Evolutionary conservation across 495 filamentous ascomycete genomes (phyloP), one percentile per base, ranked within the genome.

Genomic region (Penicillium parvum): DNA sequence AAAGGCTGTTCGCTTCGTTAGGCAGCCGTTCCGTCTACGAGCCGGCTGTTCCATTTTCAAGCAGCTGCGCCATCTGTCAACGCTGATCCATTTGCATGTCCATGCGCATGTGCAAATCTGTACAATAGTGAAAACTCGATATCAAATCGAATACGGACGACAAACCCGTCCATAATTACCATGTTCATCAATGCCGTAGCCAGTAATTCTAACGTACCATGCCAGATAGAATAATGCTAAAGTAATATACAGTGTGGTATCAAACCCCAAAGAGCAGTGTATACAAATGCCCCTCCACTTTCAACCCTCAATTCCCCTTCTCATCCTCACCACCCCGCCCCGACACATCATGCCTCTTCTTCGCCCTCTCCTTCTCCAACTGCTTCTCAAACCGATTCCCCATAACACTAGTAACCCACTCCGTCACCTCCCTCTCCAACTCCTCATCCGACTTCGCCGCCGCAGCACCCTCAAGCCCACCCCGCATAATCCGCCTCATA

Each of bases 361-460:
- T 62, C 43, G 49, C 38, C 46, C 53, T 58, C 51, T 59, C 58
- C 61, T 59, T 58, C 48, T 67, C 60, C 43, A 63, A 36, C 52
- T 63, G 54, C 50, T 62, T 57, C 52, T 55, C 55, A 47, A 67
- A 58, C 53, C 78, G 81, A 55, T 78, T 68, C 40, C 74, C 75
- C 51, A 88, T 48, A 16, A 84, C 65, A 47, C 62, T 77, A 3
- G 73, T 77, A 34, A 91, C 57, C 84, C 82, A 90, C 61, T 81
- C 82, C 50, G 83, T 81, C 7, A 90, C 73, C 49, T 85, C 77
- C 51, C 67, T 54, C 71, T 92, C 83, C 4, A 76, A 74, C 50
- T 83, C 81, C 27, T 71, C 57, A 48, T 65, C 66, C 19, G 69
- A 71, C 43, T 73, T 68, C 11, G 53, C 58, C 40, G 32, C 71